A percentile compares a stretch with the other conserved stretches of the same genome.
These are phyloP conservation scores for Diplocarpon mali DNA, from an alignment of 2,329 filamentous ascomycete genomes.

Conservation along the genomic window DNA sequence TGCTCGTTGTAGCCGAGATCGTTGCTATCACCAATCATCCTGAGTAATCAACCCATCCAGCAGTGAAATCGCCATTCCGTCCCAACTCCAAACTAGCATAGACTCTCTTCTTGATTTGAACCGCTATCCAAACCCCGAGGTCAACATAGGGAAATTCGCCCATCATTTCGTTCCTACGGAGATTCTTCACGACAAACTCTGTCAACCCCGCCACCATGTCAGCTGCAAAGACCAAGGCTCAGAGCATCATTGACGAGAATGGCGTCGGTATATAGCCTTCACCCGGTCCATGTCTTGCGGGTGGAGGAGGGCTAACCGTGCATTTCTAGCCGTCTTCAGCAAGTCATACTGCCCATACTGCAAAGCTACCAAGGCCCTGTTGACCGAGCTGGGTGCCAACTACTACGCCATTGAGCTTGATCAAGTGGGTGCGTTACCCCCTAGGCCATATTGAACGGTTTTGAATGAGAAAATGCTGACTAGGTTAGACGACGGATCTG, in stretches of 20 bases:
- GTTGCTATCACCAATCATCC: background rate
- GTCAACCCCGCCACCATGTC: constrained; percentile 60
- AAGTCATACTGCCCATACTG: constrained; percentile 98
- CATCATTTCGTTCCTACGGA: constrained; percentile 56
- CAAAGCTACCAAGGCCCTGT: constrained; percentile 61
- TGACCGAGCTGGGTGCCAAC: constrained; percentile 60
- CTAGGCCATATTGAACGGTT: too few relatives aligned
- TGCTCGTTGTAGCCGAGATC: background rate
- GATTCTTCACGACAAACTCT: constrained; percentile 54
- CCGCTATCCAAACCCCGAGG: constrained; percentile 2
- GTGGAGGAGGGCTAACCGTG: constrained; percentile 5
- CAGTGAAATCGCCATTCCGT: background rate
- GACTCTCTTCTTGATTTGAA: constrained; percentile 5
- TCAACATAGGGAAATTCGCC: constrained; percentile 17
- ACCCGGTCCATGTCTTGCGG: background rate
- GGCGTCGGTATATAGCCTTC: constrained; percentile 53
- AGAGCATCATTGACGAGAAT: constrained; percentile 82
- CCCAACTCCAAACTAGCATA: background rate
- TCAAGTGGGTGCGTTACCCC: constrained; percentile 54
- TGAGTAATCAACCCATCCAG: constrained; percentile 1
- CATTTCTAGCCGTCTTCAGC: constrained; percentile 69
- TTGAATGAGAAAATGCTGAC: constrained; percentile 5
- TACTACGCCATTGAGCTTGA: constrained; percentile 75
- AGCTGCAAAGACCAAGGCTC: constrained; percentile 71
- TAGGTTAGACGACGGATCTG: constrained; percentile 62